Base-by-base conservation (phyloP, 495 filamentous ascomycete genomes). In the Xylaria curta region DNA sequence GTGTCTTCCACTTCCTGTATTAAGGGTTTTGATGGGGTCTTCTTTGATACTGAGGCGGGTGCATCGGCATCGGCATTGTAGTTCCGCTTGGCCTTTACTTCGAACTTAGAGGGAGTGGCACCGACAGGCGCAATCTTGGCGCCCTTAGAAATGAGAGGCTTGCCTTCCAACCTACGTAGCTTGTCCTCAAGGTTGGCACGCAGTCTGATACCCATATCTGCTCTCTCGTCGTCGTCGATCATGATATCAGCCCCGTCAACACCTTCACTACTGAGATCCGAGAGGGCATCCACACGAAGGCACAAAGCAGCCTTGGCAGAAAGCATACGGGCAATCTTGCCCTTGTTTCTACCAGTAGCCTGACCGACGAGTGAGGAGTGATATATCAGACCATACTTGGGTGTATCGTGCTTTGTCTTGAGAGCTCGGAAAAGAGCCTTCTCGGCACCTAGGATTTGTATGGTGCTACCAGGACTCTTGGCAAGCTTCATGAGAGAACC, bases 361-460 rank as follows among this genome's bases (percentile, higher is more conserved):
- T 99, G 96, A 56, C 96, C 96, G 61, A 99, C 93, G 40, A 99
- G 86, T 33, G 94, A 97, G 24, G 96, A 95, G 82, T 99, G 97
- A 85, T 98, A 99, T 81, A 98, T 97, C 74, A 99, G 89, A 86
- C 96, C 96, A 76, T 99, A 99, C 85, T 99, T 99, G 74, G 96
- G 96, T 15, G 96, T 99, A 78, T 98, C 94, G 81, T 98, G 96
- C 86, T 99, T 99, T 21, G 97, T 99, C 87, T 99, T 99, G 71
- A 99, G 85, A 24, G 96, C 96, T 73, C 96, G 90, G 89, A 99
- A 99, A 68, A 99, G 90, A 5, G 96, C 96, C 87, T 99, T 99
- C 84, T 99, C 96, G 69, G 96, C 96, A 82, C 96, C 96, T 10
- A 99, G 89, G 79, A 99, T 98, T 85, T 99, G 96, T 70, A 99